These are phyloP conservation scores for Chloroidium sp. DNA, from an alignment of 163 green algal genomes.

Conservation along the genomic window DNA sequence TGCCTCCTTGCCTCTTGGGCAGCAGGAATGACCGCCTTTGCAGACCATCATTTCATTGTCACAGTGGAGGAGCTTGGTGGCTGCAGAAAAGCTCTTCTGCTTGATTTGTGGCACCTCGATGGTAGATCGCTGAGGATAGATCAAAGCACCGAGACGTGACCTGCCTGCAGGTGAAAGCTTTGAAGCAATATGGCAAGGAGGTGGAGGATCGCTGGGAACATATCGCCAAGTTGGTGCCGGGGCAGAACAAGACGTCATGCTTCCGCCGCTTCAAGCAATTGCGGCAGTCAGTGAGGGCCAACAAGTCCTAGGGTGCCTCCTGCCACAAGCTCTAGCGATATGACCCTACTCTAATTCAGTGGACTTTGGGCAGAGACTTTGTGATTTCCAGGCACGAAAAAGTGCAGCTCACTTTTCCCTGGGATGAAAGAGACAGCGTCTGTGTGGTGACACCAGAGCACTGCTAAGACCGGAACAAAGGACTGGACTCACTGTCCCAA, in stretches of 20 bases:
- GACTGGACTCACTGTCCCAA: no score
- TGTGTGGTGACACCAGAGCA: no score
- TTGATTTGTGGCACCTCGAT: neutral
- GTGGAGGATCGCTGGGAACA: slow-evolving; percentile 32
- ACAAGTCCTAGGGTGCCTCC: slow-evolving; percentile 24
- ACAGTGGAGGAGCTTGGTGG: neutral
- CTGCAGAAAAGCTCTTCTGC: neutral
- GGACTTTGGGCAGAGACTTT: no score
- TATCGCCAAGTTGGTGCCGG: slow-evolving; percentile 50
- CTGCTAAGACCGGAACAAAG: no score
- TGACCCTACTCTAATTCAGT: no score
- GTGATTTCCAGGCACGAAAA: no score
- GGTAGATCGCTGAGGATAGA: neutral
- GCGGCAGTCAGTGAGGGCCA: slow-evolving; percentile 44
- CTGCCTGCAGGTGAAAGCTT: slow-evolving; percentile 2
- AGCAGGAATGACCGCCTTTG: neutral
- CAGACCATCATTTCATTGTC: neutral
- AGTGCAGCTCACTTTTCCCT: no score
- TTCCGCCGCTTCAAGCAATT: slow-evolving; percentile 81
- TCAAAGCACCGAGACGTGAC: no score
- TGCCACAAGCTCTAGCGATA: no score
- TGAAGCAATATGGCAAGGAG: slow-evolving; percentile 32
- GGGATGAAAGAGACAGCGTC: no score
- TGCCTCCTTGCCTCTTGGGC: neutral
- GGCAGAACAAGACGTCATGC: slow-evolving; percentile 74